Conservation (phyloP, 352 stramenopile species). For the Pythium diclinum region DNA sequence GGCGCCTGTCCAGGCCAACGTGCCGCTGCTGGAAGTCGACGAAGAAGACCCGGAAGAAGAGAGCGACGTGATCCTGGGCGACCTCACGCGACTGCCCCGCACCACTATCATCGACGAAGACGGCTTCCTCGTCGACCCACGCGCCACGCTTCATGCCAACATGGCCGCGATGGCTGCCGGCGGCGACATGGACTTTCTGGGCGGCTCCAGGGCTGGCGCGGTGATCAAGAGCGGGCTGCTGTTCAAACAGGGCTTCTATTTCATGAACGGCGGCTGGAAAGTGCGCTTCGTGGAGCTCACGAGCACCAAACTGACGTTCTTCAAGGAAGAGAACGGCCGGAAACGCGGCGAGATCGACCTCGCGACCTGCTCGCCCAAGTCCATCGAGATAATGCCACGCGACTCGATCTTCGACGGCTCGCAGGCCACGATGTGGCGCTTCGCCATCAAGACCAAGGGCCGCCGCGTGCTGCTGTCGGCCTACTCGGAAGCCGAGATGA, state of each 20-base stretch:
- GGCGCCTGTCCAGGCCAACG: slow-evolving; percentile 10
- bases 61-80: slow-evolving; percentile 60
- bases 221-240: slow-evolving; percentile 71
- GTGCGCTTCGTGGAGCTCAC: slow-evolving; percentile 71
- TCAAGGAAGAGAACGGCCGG: slow-evolving; percentile 61
- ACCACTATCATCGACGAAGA: slow-evolving; percentile 72
- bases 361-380: slow-evolving; percentile 54
- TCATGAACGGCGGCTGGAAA: slow-evolving; percentile 68
- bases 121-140: slow-evolving; percentile 30
- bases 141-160: slow-evolving; percentile 8
- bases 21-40: slow-evolving; percentile 23
- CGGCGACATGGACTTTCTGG: slow-evolving; percentile 10
- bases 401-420: slow-evolving; percentile 78
- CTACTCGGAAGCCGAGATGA: slow-evolving; percentile 84
- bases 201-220: slow-evolving; percentile 13
- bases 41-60: slow-evolving; percentile 54
- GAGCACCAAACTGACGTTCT: slow-evolving; percentile 66
- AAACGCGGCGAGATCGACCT: slow-evolving; percentile 74
- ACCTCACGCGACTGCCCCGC: slow-evolving; percentile 46
- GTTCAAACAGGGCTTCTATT: slow-evolving; percentile 71
- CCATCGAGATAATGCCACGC: slow-evolving; percentile 79
- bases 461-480: slow-evolving; percentile 67
- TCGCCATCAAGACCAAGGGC: slow-evolving; percentile 61
- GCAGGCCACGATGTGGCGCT: slow-evolving; percentile 78
- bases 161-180: neutral